These are phyloP conservation scores for Alternaria dauci DNA, from an alignment of 2,329 filamentous ascomycete species.

Conservation along the genomic window DNA sequence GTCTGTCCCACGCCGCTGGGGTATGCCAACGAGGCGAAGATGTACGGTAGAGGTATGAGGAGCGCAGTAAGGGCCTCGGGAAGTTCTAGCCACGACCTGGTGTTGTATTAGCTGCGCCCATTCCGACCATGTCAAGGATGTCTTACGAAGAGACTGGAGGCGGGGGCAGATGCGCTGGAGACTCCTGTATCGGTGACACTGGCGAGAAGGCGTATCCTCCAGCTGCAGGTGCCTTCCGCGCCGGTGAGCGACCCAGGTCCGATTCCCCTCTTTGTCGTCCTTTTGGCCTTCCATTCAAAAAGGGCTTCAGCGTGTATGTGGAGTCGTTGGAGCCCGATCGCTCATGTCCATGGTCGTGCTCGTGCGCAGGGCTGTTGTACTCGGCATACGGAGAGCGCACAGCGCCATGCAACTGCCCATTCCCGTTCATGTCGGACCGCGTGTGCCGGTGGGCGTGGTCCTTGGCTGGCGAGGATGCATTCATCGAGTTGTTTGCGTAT, in stretches of 20 bases:
- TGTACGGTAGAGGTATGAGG: slow-evolving; percentile 59
- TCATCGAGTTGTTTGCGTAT: slow-evolving; percentile 27
- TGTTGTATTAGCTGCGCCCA: slow-evolving; percentile 7
- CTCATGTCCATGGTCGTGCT: slow-evolving; percentile 28
- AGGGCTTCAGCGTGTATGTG: slow-evolving; percentile 42
- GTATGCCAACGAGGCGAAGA: slow-evolving; percentile 58
- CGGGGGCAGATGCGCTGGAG: slow-evolving; percentile 23
- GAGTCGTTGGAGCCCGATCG: slow-evolving; percentile 40
- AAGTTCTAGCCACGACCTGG: slow-evolving; percentile 49
- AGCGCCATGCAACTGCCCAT: slow-evolving; percentile 44
- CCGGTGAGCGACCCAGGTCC: slow-evolving; percentile 53
- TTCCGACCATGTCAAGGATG: background rate
- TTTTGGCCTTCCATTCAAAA: slow-evolving; percentile 39
- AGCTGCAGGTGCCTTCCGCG: slow-evolving; percentile 28
- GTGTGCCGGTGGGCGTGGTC: slow-evolving; percentile 40
- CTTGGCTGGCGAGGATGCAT: slow-evolving; percentile 35
- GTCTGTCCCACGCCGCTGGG: slow-evolving; percentile 32
- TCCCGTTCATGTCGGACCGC: slow-evolving; percentile 47
- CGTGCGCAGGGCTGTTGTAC: slow-evolving; percentile 37
- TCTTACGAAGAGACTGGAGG: slow-evolving; percentile 32
- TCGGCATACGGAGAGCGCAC: slow-evolving; percentile 41
- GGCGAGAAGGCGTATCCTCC: slow-evolving; percentile 45
- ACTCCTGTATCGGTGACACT: slow-evolving; percentile 49
- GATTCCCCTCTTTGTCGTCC: slow-evolving; percentile 56
- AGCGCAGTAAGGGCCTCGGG: slow-evolving; percentile 60